phyloP scores from a whole-genome alignment of 2,329 filamentous ascomycete genomes.

The Fusarium annulatum region DNA sequence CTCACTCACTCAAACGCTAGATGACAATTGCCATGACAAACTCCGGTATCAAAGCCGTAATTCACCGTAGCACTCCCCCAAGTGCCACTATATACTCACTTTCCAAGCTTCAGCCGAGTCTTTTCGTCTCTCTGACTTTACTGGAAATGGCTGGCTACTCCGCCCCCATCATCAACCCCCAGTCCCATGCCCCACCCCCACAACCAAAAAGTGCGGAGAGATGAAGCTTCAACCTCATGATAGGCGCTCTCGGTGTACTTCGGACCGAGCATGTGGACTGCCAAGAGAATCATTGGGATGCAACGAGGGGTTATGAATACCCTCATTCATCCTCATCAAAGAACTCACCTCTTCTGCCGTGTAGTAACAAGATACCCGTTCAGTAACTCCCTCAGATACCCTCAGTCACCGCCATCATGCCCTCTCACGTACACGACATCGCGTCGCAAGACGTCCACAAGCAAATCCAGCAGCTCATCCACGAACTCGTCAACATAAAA shows the following conservation, averaged over 20 bases:
- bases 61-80: background rate
- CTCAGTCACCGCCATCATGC: conserved; percentile 38
- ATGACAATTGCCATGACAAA: background rate
- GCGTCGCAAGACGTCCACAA: conserved; percentile 60
- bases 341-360: background rate
- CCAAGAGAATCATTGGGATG: conserved; percentile 1
- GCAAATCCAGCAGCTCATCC: conserved; percentile 73
- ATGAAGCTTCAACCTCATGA: background rate
- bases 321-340: background rate
- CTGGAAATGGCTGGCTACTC: background rate
- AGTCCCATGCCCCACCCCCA: conserved; percentile 31
- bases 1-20: background rate
- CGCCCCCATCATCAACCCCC: conserved; percentile 9
- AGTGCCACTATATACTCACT: background rate
- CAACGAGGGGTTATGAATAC: conserved; percentile 19
- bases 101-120: background rate
- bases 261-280: conserved; percentile 34
- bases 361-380: background rate
- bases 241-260: conserved; percentile 29
- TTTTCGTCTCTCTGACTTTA: background rate
- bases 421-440: conserved; percentile 56
- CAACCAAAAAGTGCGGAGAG: conserved; percentile 36
- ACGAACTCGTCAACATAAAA: conserved; percentile 81
- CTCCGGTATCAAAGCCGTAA: background rate
- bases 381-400: background rate